A percentile compares a stretch with the other conserved stretches of the same genome.
Evolutionary conservation across 257 asterid species (phyloP).

Genomic region (Hygrophila difformis): DNA sequence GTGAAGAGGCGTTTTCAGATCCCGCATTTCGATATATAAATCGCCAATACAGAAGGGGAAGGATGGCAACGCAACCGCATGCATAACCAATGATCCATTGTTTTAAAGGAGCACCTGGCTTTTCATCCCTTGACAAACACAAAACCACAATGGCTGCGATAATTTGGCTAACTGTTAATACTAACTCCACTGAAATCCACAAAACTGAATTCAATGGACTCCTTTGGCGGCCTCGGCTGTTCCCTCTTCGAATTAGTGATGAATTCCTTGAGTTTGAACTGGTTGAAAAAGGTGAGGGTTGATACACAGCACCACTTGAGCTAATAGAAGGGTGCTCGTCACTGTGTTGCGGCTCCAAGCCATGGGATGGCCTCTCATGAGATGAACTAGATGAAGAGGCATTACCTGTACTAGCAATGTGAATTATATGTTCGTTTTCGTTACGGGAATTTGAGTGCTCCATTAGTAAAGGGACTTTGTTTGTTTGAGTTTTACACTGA

Average conservation of each 20-base stretch:
- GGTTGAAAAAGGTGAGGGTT: constrained; percentile 43
- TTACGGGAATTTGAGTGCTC: constrained; percentile 36
- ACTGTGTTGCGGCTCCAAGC: constrained; percentile 33
- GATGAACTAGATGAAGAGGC: constrained; percentile 48
- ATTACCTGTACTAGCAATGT: constrained; percentile 45
- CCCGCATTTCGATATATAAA: constrained; percentile 57
- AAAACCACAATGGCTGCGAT: constrained; percentile 68
- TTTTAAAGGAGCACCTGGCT: constrained; percentile 70
- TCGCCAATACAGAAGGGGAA: constrained; percentile 92
- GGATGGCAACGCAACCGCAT: constrained; percentile 67
- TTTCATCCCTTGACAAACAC: constrained; percentile 67
- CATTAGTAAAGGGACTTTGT: constrained; percentile 54
- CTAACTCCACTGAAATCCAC: constrained; percentile 82
- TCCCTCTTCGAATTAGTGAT: constrained; percentile 55
- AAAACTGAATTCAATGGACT: constrained; percentile 80
- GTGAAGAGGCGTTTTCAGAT: constrained; percentile 21
- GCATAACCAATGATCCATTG: constrained; percentile 93
- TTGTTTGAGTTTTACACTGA: constrained; percentile 42
- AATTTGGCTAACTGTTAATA: constrained; percentile 76
- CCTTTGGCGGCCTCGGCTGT: constrained; percentile 56
- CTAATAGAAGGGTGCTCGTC: constrained; percentile 70
- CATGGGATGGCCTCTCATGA: constrained; percentile 38
- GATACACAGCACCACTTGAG: constrained; percentile 40
- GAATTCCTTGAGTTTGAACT: constrained; percentile 57
- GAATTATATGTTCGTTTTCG: constrained; percentile 47